Evolutionary conservation across 225 moss, liverwort and hornwort species (phyloP), one percentile per base, ranked within the genome.

Genomic region (Bryoerythrophyllum caledonicum): DNA sequence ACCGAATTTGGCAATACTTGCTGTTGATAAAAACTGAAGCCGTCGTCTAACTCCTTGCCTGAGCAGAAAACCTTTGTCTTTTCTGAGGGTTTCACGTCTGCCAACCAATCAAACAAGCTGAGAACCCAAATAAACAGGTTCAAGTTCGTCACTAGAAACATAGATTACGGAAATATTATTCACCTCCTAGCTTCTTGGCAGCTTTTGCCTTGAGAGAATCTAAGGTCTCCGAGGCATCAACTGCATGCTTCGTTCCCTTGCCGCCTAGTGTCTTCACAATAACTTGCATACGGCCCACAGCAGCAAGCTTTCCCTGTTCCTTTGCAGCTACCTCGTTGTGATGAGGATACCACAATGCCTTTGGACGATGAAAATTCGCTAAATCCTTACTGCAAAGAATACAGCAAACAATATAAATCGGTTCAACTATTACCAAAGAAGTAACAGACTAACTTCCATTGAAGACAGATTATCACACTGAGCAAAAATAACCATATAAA

Each of bases 271-370:
- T 95, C 88, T 99, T 99, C 90, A 95, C 81, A 19, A 99, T 99
- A 60, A 99, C 89, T 82, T 95, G 95, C 95, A 99, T 93, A 38
- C 91, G 81, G 24, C 99, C 99, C 79, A 81, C 87, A 30, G 89
- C 86, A 73, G 99, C 94, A 74, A 95, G 95, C 79, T 91, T 91
- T 43, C 99, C 99, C 79, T 99, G 99, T 78, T 99, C 99, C 88
- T 99, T 99, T 37, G 99, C 99, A 80, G 99, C 99, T 72, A 99
- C 99, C 81, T 99, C 99, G 70, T 99, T 99, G 79, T 99, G 99
- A 83, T 99, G 99, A 83, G 99, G 99, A 83, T 99, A 99, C 99
- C 99, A 99, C 21, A 86, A 90, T 67, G 93, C 99, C 82, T 99
- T 99, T 37, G 99, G 99, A 57, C 99, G 99, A 86, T 99, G 99